A percentile compares a stretch with the other conserved stretches of the same genome.
These are phyloP conservation scores for Saturnispora sanitii DNA, from an alignment of 805 yeast species.

Conservation along the genomic window DNA sequence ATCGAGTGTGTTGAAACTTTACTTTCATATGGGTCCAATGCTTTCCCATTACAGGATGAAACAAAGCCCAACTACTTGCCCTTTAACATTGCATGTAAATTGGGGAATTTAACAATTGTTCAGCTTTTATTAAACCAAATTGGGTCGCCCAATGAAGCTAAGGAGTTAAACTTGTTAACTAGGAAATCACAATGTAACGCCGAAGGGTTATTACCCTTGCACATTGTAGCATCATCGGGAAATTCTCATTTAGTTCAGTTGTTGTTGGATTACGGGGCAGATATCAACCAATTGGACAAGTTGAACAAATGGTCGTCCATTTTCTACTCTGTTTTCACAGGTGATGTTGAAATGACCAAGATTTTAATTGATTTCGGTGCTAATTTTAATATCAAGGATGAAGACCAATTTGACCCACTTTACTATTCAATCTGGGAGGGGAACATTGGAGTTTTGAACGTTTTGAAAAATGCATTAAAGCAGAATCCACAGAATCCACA, in stretches of 20 bases:
- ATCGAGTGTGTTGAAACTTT: conserved; percentile 43
- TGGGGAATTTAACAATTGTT: conserved; percentile 66
- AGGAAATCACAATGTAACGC: conserved; percentile 57
- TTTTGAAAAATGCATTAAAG: conserved; percentile 34
- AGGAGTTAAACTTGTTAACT: conserved; percentile 22
- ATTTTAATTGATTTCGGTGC: conserved; percentile 71
- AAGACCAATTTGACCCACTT: conserved; percentile 67
- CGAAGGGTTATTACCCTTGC: conserved; percentile 82
- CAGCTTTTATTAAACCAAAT: conserved; percentile 42
- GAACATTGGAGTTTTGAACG: conserved; percentile 69
- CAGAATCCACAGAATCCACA: conserved; percentile 1
- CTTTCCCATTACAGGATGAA: conserved; percentile 38
- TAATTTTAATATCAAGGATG: conserved; percentile 56
- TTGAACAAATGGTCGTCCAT: conserved; percentile 92
- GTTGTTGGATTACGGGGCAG: conserved; percentile 60
- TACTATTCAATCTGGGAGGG: conserved; percentile 95
- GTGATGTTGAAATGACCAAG: conserved; percentile 60
- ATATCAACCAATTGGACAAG: conserved; percentile 71
- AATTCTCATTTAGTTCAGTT: conserved; percentile 59
- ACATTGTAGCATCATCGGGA: conserved; percentile 81
- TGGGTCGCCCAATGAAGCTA: conserved; percentile 23
- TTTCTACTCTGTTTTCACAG: conserved; percentile 82
- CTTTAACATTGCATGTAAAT: conserved; percentile 79
- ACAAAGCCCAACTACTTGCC: conserved; percentile 59
- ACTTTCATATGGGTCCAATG: conserved; percentile 39